Base-by-base conservation (phyloP, 2,329 filamentous ascomycete genomes). In the Chaetomium sp. region DNA sequence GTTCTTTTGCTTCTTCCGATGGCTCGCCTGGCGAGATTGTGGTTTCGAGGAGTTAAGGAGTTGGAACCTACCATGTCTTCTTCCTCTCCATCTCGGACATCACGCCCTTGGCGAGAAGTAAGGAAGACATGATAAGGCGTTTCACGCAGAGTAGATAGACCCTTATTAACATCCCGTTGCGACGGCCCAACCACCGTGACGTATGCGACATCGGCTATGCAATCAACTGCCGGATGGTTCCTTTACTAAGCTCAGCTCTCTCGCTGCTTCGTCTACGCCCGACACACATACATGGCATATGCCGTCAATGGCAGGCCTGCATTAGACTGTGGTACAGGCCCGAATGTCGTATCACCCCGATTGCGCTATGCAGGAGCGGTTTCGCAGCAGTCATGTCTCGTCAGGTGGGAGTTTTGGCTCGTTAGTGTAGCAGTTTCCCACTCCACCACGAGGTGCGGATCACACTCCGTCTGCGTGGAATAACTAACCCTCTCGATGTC, bases 261-360 rank as follows among this genome's bases (percentile, higher is more conserved):
- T 10, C n/a, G 9, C 7, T 23, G 45, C 45, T 47, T 23, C n/a
- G 45, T 47, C 45, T 47, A 23, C 45, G 21, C n/a, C 23, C 19
- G 21, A 10, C n/a, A 23, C n/a, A 47, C 45, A 42, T 23, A 47
- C 45, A 47, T 42, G 38, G 38, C 38, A 47, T 47, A 23, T 47
- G n/a, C n/a, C 45, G 19, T 47, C 45, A 23, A 47, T 47, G 45
- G 21, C 45, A 21, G 45, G n/a, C 19, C 9, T 4, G 45, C 23
- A 60, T 51, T 38, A 10, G 31, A 25, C 47, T 60, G 57, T 51
- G 57, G 27, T 23, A 60, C 45, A 13, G 31, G 21, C 47, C n/a
- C 45, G n/a, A 29, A 60, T 51, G 57, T 31, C n/a, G 45, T 60
- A 51, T 23, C 45, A 51, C 57, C 29, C n/a, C 12, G n/a, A n/a